A percentile compares a stretch with the other conserved stretches of the same genome.
These are phyloP conservation scores for Yamadazyma scolyti DNA, from an alignment of 805 yeast species.

Conservation along the genomic window DNA sequence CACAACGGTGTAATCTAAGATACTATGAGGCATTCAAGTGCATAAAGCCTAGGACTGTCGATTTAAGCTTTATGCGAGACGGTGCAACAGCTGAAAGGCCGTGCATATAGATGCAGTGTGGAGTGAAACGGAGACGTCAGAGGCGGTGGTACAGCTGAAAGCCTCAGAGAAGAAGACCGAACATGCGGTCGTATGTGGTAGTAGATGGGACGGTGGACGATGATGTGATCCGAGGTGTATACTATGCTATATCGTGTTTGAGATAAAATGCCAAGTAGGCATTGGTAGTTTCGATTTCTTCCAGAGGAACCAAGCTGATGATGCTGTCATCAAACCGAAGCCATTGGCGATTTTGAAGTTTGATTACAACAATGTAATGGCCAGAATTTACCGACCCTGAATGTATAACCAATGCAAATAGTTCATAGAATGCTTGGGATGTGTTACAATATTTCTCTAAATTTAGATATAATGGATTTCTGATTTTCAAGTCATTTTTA, in stretches of 20 bases:
- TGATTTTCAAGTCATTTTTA: slow-evolving; percentile 73
- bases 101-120: too few species aligned
- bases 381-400: slow-evolving; percentile 95
- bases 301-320: slow-evolving; percentile 60
- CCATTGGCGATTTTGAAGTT: slow-evolving; percentile 77
- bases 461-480: slow-evolving; percentile 70
- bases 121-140: too few species aligned
- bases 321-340: slow-evolving; percentile 87
- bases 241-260: slow-evolving; percentile 40
- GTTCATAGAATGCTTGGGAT: slow-evolving; percentile 52
- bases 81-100: too few species aligned
- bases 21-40: too few species aligned
- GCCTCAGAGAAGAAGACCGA: too few species aligned
- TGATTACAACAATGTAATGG: slow-evolving; percentile 81
- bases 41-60: too few species aligned
- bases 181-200: too few species aligned
- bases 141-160: background rate
- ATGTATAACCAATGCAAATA: slow-evolving; percentile 85
- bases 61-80: too few species aligned
- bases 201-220: too few species aligned
- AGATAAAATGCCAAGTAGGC: slow-evolving; percentile 81
- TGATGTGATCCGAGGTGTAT: too few species aligned
- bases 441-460: slow-evolving; percentile 55
- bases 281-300: slow-evolving; percentile 62
- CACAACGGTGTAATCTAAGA: too few species aligned